A percentile compares a stretch with the other conserved stretches of the same genome.
Evolutionary conservation across 345 rosid species (phyloP).

Genomic region (Excoecaria cochinchinensis): DNA sequence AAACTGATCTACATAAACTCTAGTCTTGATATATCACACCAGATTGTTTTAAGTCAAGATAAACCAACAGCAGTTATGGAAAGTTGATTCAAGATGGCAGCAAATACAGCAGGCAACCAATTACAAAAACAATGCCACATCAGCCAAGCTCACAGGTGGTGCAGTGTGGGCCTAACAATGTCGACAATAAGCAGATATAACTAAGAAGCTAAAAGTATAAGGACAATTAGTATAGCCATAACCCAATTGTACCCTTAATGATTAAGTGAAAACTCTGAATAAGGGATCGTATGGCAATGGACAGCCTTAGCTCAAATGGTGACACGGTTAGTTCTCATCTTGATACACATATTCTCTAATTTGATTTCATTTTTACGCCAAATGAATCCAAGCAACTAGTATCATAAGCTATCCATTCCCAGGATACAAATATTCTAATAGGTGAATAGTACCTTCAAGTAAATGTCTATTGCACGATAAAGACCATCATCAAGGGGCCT

Average conservation of each 20-base stretch:
- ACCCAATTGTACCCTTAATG: not conserved
- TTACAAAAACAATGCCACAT: not conserved
- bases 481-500: constrained; percentile 93
- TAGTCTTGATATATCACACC: too few relatives aligned
- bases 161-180: not conserved
- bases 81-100: not conserved
- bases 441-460: constrained; percentile 66
- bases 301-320: not conserved
- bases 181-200: not conserved
- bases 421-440: not conserved
- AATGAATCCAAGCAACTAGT: constrained; percentile 16
- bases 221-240: not conserved
- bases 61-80: too few relatives aligned
- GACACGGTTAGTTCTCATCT: not conserved
- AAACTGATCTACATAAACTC: too few relatives aligned
- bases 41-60: too few relatives aligned
- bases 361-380: not conserved
- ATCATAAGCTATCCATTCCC: constrained; percentile 7
- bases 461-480: constrained; percentile 92
- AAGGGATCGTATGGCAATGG: not conserved
- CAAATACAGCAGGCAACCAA: not conserved
- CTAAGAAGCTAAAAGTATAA: not conserved
- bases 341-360: not conserved
- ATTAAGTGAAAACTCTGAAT: too few relatives aligned
- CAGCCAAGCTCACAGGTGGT: not conserved